phyloP scores from a whole-genome alignment of 2,329 filamentous ascomycete species.

The Fusarium kyushuense region DNA sequence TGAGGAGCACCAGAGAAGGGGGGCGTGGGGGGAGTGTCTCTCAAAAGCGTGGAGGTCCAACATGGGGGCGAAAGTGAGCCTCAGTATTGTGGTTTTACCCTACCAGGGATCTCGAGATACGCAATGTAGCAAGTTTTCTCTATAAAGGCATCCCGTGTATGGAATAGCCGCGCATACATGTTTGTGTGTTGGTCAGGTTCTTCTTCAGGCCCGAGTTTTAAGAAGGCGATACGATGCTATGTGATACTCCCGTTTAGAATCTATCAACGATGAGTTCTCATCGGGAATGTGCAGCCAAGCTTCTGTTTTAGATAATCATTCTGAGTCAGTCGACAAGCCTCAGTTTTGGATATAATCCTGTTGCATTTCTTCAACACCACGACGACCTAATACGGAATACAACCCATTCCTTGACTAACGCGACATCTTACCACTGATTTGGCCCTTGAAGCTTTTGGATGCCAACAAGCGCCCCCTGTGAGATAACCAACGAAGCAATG shows the following conservation, averaged over 20 bases:
- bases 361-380: conserved; percentile 27
- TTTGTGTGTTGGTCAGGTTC: conserved; percentile 12
- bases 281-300: not conserved
- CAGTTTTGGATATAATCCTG: conserved; percentile 21
- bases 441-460: conserved; percentile 16
- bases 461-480: conserved; percentile 19
- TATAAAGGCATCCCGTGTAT: not conserved
- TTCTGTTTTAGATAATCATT: conserved; percentile 5
- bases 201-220: conserved; percentile 4
- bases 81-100: conserved; percentile 15
- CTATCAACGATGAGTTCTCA: not conserved
- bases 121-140: conserved; percentile 2
- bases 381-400: conserved; percentile 16
- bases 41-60: conserved; percentile 39
- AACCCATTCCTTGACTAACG: conserved; percentile 26
- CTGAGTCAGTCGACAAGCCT: conserved; percentile 16
- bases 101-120: conserved; percentile 1
- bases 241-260: not conserved
- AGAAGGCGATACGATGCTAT: conserved; percentile 5
- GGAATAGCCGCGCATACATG: conserved; percentile 8
- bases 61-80: conserved; percentile 36
- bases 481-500: conserved; percentile 7
- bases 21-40: conserved; percentile 41
- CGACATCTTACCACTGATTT: conserved; percentile 15
- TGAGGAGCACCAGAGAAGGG: conserved; percentile 27